These are phyloP conservation scores for Rhizopus sp. DNA, from an alignment of 371 early-diverging fungal genomes.

Conservation along the genomic window DNA sequence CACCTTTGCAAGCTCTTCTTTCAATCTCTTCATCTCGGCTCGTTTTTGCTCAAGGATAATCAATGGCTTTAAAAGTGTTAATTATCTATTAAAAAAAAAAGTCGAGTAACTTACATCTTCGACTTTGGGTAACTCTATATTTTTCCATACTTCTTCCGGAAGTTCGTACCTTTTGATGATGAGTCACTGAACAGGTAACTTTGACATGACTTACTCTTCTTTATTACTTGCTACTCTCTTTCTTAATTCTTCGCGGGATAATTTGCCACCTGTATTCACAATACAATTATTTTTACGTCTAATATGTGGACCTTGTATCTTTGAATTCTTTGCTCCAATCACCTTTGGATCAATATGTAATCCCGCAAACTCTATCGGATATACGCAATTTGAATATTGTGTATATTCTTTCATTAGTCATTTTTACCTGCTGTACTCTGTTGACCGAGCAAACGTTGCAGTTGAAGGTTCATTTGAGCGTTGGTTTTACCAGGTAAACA, in stretches of 20 bases:
- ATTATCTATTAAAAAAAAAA: neutral
- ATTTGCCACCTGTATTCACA: constrained; percentile 78
- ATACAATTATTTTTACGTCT: constrained; percentile 91
- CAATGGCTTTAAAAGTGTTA: constrained; percentile 18
- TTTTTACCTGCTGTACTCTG: constrained; percentile 83
- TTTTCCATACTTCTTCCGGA: constrained; percentile 64
- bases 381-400: neutral
- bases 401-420: neutral
- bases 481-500: constrained; percentile 88
- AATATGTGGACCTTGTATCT: constrained; percentile 78
- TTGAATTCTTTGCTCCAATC: constrained; percentile 80
- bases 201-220: constrained; percentile 54
- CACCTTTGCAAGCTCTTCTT: constrained; percentile 40
- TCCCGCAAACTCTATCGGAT: constrained; percentile 76
- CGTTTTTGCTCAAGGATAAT: constrained; percentile 57
- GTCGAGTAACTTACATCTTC: constrained; percentile 56
- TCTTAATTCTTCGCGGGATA: constrained; percentile 76
- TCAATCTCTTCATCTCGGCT: constrained; percentile 52
- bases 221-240: constrained; percentile 69
- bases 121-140: constrained; percentile 66
- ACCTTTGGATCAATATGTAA: constrained; percentile 88
- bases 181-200: neutral
- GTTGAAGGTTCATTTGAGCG: constrained; percentile 93
- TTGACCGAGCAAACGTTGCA: constrained; percentile 91
- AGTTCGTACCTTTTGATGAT: constrained; percentile 63